A percentile compares a stretch with the other conserved stretches of the same genome.
Evolutionary conservation across 345 rosid species (phyloP).

Genomic region (Angophora floribunda): DNA sequence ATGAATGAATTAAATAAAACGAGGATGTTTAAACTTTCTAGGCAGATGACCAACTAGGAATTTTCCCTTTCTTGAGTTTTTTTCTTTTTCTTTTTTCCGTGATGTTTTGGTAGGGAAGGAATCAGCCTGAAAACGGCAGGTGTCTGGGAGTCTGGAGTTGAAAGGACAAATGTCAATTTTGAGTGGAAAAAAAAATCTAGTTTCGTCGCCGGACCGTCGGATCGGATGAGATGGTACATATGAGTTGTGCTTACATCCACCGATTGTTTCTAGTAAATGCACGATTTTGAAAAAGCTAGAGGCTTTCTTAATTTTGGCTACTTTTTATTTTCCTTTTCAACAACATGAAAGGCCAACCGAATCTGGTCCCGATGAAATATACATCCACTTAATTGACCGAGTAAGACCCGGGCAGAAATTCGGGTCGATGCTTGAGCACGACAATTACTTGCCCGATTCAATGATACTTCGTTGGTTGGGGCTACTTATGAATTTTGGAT

Average conservation of each 20-base stretch:
- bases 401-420: background rate
- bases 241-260: background rate
- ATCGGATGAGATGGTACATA: background rate
- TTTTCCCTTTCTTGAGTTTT: background rate
- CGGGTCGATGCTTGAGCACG: background rate
- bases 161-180: background rate
- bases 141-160: background rate
- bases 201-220: background rate
- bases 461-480: background rate
- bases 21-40: background rate
- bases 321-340: background rate
- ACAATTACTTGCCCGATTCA: background rate
- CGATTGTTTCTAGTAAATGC: background rate
- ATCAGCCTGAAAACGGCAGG: background rate
- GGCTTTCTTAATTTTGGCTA: background rate
- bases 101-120: background rate
- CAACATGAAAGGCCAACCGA: background rate
- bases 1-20: background rate
- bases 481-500: background rate
- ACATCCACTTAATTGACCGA: background rate
- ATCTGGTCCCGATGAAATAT: background rate
- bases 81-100: no score
- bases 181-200: background rate
- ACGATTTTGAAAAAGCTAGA: background rate
- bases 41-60: background rate